These are phyloP conservation scores for Plenodomus tracheiphilus DNA, from an alignment of 2,329 filamentous ascomycete species.

Conservation along the genomic window DNA sequence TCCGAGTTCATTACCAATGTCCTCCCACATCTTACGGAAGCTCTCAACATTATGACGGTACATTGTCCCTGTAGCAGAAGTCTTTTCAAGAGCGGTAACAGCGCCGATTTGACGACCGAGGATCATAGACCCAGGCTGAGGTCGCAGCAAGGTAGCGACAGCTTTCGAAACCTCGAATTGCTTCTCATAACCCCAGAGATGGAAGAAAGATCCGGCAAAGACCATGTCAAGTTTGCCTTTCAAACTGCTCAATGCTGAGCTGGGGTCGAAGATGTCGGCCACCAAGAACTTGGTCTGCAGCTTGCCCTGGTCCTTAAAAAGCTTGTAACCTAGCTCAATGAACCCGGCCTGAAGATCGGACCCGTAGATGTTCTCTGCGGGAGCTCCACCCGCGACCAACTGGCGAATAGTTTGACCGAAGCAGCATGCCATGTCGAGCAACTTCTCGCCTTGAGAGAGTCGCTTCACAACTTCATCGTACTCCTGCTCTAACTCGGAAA, in stretches of 20 bases:
- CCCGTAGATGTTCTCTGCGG: constrained; percentile 44
- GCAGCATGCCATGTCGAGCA: constrained; percentile 51
- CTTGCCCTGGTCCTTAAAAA: constrained; percentile 39
- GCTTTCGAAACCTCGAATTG: constrained; percentile 38
- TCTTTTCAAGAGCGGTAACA: constrained; percentile 20
- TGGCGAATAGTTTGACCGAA: constrained; percentile 50
- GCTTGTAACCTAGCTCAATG: constrained; percentile 57
- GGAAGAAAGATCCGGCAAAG: constrained; percentile 49
- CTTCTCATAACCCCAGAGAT: constrained; percentile 45
- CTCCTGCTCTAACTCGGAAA: constrained; percentile 18
- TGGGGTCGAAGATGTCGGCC: constrained; percentile 52
- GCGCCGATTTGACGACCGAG: constrained; percentile 57
- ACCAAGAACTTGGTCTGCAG: constrained; percentile 55
- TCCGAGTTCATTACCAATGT: constrained; percentile 39
- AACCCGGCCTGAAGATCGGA: constrained; percentile 49
- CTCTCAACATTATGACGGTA: constrained; percentile 41
- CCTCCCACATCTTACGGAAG: constrained; percentile 45
- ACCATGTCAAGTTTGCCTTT: constrained; percentile 43
- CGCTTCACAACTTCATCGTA: constrained; percentile 33
- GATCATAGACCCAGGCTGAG: constrained; percentile 52
- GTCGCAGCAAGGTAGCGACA: constrained; percentile 37
- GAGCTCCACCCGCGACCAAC: constrained; percentile 45
- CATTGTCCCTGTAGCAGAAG: constrained; percentile 19
- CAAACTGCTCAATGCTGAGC: constrained; percentile 31
- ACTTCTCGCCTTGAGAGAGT: constrained; percentile 28